phyloP scores from a whole-genome alignment of 345 rosid species.

The Kernera saxatilis region DNA sequence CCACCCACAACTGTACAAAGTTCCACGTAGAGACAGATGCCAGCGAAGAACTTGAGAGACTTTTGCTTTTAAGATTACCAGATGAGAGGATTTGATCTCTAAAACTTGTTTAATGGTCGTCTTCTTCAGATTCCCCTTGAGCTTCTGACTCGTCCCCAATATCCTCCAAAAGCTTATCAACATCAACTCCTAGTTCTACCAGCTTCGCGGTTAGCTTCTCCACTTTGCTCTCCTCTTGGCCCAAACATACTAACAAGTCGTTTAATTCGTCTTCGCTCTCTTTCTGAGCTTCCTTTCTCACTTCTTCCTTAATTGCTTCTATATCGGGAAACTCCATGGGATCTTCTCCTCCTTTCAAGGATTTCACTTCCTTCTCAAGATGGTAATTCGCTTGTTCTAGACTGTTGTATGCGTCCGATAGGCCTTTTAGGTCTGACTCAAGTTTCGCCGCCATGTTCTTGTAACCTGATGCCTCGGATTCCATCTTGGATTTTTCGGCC shows the following conservation, averaged over 20 bases:
- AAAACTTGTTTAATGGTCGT: slow-evolving; percentile 36
- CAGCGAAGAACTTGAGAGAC: background rate
- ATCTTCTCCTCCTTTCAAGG: slow-evolving; percentile 57
- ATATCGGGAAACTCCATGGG: slow-evolving; percentile 39
- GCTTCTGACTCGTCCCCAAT: slow-evolving; percentile 79
- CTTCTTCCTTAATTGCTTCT: slow-evolving; percentile 69
- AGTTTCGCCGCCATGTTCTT: slow-evolving; percentile 66
- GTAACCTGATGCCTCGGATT: slow-evolving; percentile 62
- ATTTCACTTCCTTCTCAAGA: slow-evolving; percentile 71
- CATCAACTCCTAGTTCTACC: slow-evolving; percentile 82
- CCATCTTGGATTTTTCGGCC: slow-evolving; percentile 62
- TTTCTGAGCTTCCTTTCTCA: slow-evolving; percentile 90
- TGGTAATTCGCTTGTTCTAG: slow-evolving; percentile 79
- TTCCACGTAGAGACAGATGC: background rate
- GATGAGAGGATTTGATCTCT: background rate
- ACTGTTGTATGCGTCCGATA: slow-evolving; percentile 87
- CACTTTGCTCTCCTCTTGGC: slow-evolving; percentile 96
- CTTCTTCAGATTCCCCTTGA: slow-evolving; percentile 64
- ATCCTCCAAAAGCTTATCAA: slow-evolving; percentile 75
- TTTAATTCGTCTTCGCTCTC: slow-evolving; percentile 92
- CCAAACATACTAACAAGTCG: slow-evolving; percentile 93
- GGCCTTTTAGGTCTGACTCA: slow-evolving; percentile 78
- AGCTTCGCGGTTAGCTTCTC: slow-evolving; percentile 73
- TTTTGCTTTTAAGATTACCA: background rate
- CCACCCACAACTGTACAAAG: slow-evolving; percentile 15